Conservation (phyloP, 1,284 basidiomycete genomes). For the Cutaneotrichosporon sp. region DNA sequence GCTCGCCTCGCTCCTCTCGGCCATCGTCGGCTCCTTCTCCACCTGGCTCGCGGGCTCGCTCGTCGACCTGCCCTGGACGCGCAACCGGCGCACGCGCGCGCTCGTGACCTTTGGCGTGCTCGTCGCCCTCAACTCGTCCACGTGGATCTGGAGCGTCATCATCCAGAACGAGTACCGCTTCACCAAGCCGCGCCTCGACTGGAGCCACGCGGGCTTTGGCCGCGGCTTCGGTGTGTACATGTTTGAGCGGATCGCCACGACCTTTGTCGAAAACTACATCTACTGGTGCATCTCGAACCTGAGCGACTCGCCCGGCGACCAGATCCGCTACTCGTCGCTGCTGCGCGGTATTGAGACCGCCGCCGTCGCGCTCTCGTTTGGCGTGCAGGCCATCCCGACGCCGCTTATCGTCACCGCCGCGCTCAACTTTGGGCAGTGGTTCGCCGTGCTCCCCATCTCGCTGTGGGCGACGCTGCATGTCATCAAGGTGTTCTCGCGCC, state of each 20-base stretch:
- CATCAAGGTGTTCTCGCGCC: slow-evolving; percentile 3
- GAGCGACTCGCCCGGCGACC: slow-evolving; percentile 19
- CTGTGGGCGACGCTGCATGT: slow-evolving; percentile 18
- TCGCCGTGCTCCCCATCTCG: slow-evolving; percentile 10
- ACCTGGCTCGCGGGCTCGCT: slow-evolving; percentile 17
- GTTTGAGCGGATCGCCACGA: slow-evolving; percentile 16
- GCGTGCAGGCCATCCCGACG: slow-evolving; percentile 19
- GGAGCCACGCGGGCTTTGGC: slow-evolving; percentile 13
- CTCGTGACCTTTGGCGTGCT: slow-evolving; percentile 8
- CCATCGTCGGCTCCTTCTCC: slow-evolving; percentile 6
- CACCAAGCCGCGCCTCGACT: slow-evolving; percentile 17
- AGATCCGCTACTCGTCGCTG: slow-evolving; percentile 19
- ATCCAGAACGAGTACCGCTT: slow-evolving; percentile 19
- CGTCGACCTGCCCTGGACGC: slow-evolving; percentile 16
- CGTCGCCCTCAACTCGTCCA: slow-evolving; percentile 8
- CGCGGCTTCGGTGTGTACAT: slow-evolving; percentile 21
- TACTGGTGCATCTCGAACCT: slow-evolving; percentile 19
- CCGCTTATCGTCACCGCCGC: slow-evolving; percentile 15
- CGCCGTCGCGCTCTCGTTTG: slow-evolving; percentile 12
- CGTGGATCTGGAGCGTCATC: slow-evolving; percentile 18
- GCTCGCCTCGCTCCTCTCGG: slow-evolving; percentile 26
- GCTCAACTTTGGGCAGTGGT: slow-evolving; percentile 15
- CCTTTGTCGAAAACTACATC: slow-evolving; percentile 17
- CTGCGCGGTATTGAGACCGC: slow-evolving; percentile 22
- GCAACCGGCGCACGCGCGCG: slow-evolving; percentile 9